Evolutionary conservation across 164 flowering plant species (phyloP).

Genomic region (Vitis labrusca): DNA sequence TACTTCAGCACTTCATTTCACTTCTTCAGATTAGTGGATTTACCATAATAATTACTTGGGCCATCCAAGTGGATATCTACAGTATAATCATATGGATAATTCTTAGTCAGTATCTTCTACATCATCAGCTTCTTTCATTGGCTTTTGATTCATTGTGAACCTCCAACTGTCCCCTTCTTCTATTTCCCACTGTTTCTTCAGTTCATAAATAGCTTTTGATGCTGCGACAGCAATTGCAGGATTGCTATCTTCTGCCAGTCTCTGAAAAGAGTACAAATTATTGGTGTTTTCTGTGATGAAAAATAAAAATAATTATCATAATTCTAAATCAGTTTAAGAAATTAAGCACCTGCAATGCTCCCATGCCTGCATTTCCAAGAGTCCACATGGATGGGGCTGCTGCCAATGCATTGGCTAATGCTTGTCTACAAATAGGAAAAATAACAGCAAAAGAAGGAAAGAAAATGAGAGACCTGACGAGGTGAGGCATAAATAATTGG

Average conservation of each 20-base stretch:
- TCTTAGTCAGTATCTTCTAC: constrained; percentile 15
- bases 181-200: constrained; percentile 90
- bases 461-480: not conserved
- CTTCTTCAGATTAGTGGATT: constrained; percentile 4
- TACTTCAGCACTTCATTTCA: constrained; percentile 2
- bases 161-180: constrained; percentile 92
- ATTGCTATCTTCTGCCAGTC: constrained; percentile 88
- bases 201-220: constrained; percentile 71
- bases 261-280: constrained; percentile 40
- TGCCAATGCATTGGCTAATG: constrained; percentile 90
- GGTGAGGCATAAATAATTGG: not conserved
- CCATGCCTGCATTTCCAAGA: constrained; percentile 99
- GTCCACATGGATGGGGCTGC: constrained; percentile 99
- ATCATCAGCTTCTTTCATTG: constrained; percentile 18
- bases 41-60: not conserved
- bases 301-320: not conserved
- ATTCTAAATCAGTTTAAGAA: not conserved
- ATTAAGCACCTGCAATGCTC: constrained; percentile 77
- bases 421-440: constrained; percentile 50
- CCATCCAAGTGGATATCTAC: constrained; percentile 19
- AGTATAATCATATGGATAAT: constrained; percentile 4
- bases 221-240: constrained; percentile 89
- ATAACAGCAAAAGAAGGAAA: not conserved
- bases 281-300: not conserved
- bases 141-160: constrained; percentile 60